Percentiles rank a stretch among this genome's conserved stretches.
These are phyloP conservation scores for Verruconis gallopava DNA, from an alignment of 2,329 filamentous ascomycete genomes.

Conservation along the genomic window DNA sequence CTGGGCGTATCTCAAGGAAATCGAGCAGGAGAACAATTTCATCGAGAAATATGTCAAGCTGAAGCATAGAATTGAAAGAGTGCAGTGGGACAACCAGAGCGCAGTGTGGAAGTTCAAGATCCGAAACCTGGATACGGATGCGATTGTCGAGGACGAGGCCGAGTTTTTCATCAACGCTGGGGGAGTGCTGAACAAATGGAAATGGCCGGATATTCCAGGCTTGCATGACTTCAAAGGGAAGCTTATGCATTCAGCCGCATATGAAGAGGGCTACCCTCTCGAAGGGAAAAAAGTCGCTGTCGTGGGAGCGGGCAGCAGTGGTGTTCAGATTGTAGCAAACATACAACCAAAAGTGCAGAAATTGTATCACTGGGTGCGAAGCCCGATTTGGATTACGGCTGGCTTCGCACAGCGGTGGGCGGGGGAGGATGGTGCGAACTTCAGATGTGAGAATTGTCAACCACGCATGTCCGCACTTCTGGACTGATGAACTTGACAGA, in stretches of 20 bases:
- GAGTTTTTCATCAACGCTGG: conserved; percentile 33
- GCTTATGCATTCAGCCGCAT: conserved; percentile 31
- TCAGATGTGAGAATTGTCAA: conserved; percentile 23
- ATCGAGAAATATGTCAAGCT: conserved; percentile 35
- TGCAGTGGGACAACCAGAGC: conserved; percentile 30
- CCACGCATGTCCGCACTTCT: neutral
- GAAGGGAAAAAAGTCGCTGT: conserved; percentile 30
- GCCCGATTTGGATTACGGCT: conserved; percentile 35
- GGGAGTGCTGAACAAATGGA: conserved; percentile 32
- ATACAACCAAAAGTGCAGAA: conserved; percentile 26
- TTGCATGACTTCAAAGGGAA: conserved; percentile 30
- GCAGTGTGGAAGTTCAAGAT: conserved; percentile 28
- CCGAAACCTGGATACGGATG: conserved; percentile 21
- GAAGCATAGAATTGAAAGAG: conserved; percentile 30
- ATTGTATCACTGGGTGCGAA: conserved; percentile 30
- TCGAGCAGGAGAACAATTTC: conserved; percentile 32
- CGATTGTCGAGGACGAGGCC: conserved; percentile 21
- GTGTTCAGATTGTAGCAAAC: conserved; percentile 31
- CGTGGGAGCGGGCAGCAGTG: conserved; percentile 28
- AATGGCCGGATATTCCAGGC: conserved; percentile 31
- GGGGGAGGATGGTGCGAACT: conserved; percentile 34
- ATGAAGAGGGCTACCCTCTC: conserved; percentile 27
- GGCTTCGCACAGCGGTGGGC: conserved; percentile 36
- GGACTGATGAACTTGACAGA: conserved; percentile 14
- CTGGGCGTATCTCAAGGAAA: conserved; percentile 34